These are phyloP conservation scores for Elongisporangium undulatum DNA, from an alignment of 352 stramenopile species.

Conservation along the genomic window DNA sequence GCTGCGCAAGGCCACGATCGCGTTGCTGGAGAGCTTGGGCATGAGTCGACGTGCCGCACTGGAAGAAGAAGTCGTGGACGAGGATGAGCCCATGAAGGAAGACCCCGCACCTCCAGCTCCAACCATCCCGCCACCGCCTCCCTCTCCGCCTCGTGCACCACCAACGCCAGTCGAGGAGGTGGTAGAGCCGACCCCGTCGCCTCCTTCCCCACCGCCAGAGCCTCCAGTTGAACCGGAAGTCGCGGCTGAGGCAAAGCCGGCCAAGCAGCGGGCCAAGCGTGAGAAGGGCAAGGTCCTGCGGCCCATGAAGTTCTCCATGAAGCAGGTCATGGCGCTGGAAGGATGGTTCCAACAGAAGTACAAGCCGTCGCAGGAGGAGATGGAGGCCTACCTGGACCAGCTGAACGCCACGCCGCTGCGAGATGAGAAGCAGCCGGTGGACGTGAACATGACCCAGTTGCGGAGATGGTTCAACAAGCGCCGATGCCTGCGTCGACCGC, in stretches of 20 bases:
- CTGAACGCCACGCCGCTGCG: conserved; percentile 69
- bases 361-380: conserved; percentile 75
- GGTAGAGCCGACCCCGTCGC: neutral
- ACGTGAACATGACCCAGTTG: conserved; percentile 86
- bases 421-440: conserved; percentile 70
- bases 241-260: conserved; percentile 13
- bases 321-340: conserved; percentile 74
- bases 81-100: conserved; percentile 18
- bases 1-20: conserved; percentile 65
- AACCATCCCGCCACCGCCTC: conserved; percentile 8
- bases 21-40: conserved; percentile 61
- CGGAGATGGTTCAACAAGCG: conserved; percentile 86
- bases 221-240: conserved; percentile 19
- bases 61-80: conserved; percentile 42
- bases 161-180: conserved; percentile 5
- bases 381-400: conserved; percentile 68
- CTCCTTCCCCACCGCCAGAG: neutral
- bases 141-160: conserved; percentile 9
- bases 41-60: conserved; percentile 51
- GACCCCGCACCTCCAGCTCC: conserved; percentile 17
- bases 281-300: conserved; percentile 62
- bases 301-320: conserved; percentile 86
- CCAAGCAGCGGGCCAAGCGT: conserved; percentile 33
- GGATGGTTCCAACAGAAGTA: conserved; percentile 86
- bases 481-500: conserved; percentile 72